Evolutionary conservation across 2,329 filamentous ascomycete species (phyloP).

Genomic region (Aspergillus melleus): DNA sequence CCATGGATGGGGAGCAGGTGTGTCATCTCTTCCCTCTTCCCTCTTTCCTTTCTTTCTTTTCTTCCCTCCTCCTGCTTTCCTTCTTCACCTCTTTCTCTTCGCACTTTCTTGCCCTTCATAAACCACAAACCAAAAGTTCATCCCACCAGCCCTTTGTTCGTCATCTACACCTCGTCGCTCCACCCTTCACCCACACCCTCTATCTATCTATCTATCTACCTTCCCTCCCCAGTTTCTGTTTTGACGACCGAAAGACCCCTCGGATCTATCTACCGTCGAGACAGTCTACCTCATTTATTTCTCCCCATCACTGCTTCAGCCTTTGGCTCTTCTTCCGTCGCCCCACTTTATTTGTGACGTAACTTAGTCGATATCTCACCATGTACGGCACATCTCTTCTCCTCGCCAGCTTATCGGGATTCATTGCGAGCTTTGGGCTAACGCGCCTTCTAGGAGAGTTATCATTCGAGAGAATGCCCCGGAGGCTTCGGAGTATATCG

Average conservation of each 20-base stretch:
- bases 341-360: constrained; percentile 26
- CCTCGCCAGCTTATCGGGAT: not conserved
- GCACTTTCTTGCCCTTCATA: not conserved
- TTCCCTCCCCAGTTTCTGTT: too few relatives aligned
- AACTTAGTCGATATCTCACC: constrained; percentile 15
- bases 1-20: constrained; percentile 18
- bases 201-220: too few relatives aligned
- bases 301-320: not conserved
- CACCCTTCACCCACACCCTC: not conserved
- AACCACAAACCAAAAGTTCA: not conserved
- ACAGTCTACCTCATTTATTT: not conserved
- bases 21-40: not conserved
- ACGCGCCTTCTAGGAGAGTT: constrained; percentile 63
- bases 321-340: not conserved
- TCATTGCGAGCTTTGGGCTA: constrained; percentile 6
- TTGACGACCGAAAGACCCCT: too few relatives aligned
- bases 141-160: too few relatives aligned
- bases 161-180: not conserved
- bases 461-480: constrained; percentile 75
- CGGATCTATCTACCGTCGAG: too few relatives aligned
- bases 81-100: not conserved
- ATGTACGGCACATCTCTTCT: constrained; percentile 23
- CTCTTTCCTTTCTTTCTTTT: not conserved
- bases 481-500: constrained; percentile 71
- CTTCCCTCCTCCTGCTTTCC: constrained; percentile 1